These are phyloP conservation scores for Pachyrhizus erosus DNA, from an alignment of 306 rosid species.

Conservation along the genomic window DNA sequence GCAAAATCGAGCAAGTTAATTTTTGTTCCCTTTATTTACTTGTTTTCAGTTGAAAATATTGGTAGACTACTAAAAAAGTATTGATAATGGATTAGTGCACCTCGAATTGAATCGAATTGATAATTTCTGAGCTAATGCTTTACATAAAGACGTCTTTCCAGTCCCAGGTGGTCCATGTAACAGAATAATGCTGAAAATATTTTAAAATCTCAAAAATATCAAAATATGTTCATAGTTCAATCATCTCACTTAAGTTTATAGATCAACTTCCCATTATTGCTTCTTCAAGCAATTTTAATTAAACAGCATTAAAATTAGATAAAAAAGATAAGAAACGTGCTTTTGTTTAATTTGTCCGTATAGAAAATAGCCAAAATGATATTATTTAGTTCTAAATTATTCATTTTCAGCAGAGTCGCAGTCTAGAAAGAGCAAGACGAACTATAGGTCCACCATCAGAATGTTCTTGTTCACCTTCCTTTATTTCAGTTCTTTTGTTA, in stretches of 20 bases:
- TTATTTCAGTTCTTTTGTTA: not conserved
- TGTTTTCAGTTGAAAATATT: constrained; percentile 28
- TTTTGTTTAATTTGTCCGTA: not conserved
- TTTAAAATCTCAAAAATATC: constrained; percentile 25
- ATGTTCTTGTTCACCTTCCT: constrained; percentile 8
- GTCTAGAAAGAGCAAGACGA: not conserved
- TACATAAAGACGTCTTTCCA: constrained; percentile 94
- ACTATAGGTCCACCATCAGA: constrained; percentile 29
- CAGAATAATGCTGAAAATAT: constrained; percentile 73
- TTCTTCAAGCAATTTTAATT: not conserved
- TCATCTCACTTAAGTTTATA: constrained; percentile 11
- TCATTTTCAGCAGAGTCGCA: not conserved
- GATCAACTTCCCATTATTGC: not conserved
- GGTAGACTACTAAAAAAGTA: constrained; percentile 6
- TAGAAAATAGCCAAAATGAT: not conserved
- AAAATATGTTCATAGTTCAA: not conserved
- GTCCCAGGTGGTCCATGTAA: constrained; percentile 99
- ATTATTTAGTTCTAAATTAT: not conserved
- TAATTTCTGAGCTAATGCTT: constrained; percentile 95
- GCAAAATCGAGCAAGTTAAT: constrained; percentile 24
- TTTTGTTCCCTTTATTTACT: constrained; percentile 4
- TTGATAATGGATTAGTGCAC: constrained; percentile 51
- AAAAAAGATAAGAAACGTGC: not conserved
- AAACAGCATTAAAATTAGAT: not conserved
- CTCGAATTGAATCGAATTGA: constrained; percentile 80